Percentiles rank a stretch among this genome's conserved stretches.
Conservation (phyloP, 345 rosid genomes). For the Clarkia xantiana region DNA sequence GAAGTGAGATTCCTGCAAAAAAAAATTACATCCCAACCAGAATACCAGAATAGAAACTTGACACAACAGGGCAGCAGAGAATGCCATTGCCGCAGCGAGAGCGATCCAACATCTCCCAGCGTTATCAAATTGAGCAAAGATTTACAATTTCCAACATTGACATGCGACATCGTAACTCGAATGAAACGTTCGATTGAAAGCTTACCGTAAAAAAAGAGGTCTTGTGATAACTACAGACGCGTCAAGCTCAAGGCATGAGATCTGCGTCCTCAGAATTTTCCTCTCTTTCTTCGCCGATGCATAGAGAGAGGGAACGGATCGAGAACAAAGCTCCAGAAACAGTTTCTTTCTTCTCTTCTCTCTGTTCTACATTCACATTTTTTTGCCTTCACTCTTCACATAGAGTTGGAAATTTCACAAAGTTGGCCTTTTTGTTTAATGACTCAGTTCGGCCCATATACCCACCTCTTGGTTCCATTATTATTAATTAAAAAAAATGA, state of each 20-base stretch:
- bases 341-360: too few relatives aligned
- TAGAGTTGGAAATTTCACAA: too few relatives aligned
- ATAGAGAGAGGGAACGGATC: too few relatives aligned
- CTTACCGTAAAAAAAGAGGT: conserved; percentile 6
- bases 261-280: conserved; percentile 5
- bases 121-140: neutral
- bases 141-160: too few relatives aligned
- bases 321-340: neutral
- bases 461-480: too few relatives aligned
- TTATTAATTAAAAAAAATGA: too few relatives aligned
- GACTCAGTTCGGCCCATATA: too few relatives aligned
- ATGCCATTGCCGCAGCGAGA: conserved; percentile 14
- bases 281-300: conserved; percentile 5
- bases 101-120: conserved; percentile 17
- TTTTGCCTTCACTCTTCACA: too few relatives aligned
- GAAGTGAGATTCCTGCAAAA: conserved; percentile 14
- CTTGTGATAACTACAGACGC: neutral
- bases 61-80: conserved; percentile 6
- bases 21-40: conserved; percentile 41
- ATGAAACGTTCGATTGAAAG: too few relatives aligned
- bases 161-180: too few relatives aligned
- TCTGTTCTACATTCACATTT: too few relatives aligned
- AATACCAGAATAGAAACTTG: conserved; percentile 11
- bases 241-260: conserved; percentile 4
- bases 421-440: too few relatives aligned